Conservation (phyloP, 768 basidiomycete genomes). For the Rhizopogon roseolus region DNA sequence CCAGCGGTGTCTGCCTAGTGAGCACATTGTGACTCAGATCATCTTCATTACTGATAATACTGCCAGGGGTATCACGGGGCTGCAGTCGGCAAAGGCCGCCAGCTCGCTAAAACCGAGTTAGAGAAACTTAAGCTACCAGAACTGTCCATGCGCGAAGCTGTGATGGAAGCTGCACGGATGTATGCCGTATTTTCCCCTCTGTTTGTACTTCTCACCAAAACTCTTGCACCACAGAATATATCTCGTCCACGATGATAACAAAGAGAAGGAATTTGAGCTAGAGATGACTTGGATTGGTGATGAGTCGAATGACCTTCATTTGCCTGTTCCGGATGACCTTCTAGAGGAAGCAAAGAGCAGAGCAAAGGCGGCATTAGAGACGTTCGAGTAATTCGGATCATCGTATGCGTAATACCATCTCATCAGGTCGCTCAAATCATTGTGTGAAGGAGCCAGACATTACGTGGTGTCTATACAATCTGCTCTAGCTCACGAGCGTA, state of each 20-base stretch:
- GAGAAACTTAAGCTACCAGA: constrained; percentile 91
- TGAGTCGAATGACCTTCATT: constrained; percentile 76
- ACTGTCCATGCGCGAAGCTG: constrained; percentile 78
- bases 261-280: constrained; percentile 97
- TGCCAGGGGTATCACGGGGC: constrained; percentile 88
- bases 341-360: constrained; percentile 80
- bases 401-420: constrained; percentile 15
- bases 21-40: constrained; percentile 21
- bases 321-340: constrained; percentile 81
- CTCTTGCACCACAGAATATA: constrained; percentile 65
- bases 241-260: constrained; percentile 94
- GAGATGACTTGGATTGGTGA: constrained; percentile 96
- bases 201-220: not conserved
- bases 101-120: constrained; percentile 95
- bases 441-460: not conserved
- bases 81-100: constrained; percentile 97
- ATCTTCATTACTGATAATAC: not conserved
- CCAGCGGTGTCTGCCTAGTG: constrained; percentile 89
- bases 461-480: constrained; percentile 57
- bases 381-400: constrained; percentile 39
- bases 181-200: constrained; percentile 34
- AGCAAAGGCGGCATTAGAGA: constrained; percentile 83
- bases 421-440: not conserved
- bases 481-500: constrained; percentile 90
- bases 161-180: constrained; percentile 94